Percentiles rank a stretch among this genome's conserved stretches.
phyloP scores from a whole-genome alignment of 768 basidiomycete species.

The Fomitopsis pulvina region DNA sequence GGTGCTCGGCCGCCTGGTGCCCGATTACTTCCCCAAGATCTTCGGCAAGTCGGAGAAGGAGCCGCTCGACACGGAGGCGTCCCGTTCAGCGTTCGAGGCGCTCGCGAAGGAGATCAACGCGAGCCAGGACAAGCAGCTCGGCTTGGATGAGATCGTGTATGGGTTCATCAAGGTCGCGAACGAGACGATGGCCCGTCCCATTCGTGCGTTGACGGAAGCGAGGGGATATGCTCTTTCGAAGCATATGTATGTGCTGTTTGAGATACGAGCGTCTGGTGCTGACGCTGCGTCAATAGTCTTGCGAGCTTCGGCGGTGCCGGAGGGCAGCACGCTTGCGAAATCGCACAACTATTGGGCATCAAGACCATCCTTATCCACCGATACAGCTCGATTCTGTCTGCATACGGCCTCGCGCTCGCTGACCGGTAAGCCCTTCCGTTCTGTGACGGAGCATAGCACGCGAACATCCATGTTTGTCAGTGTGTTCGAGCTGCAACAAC shows the following conservation, averaged over 20 bases:
- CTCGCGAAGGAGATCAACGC: conserved; percentile 68
- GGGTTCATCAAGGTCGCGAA: conserved; percentile 98
- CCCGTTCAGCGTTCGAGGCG: conserved; percentile 57
- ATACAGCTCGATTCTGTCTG: conserved; percentile 89
- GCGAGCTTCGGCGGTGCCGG: conserved; percentile 89
- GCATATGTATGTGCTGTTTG: conserved; percentile 44
- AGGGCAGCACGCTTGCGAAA: conserved; percentile 91
- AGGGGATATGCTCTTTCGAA: conserved; percentile 76
- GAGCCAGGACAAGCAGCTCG: conserved; percentile 48
- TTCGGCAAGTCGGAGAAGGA: conserved; percentile 89
- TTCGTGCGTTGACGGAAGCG: conserved; percentile 86
- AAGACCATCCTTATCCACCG: conserved; percentile 83
- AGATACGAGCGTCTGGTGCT: background rate
- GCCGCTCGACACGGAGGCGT: conserved; percentile 71
- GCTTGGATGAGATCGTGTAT: conserved; percentile 81
- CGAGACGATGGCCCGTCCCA: conserved; percentile 94
- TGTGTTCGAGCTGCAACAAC: conserved; percentile 85
- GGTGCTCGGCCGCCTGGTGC: conserved; percentile 80
- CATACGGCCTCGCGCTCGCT: conserved; percentile 89
- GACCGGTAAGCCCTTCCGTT: conserved; percentile 43
- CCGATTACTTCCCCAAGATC: conserved; percentile 91
- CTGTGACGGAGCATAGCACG: background rate
- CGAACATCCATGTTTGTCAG: no score
- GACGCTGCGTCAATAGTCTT: conserved; percentile 36
- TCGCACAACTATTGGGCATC: conserved; percentile 81